Conservation (phyloP, 148 eudicot species). For the Fagopyrum esculentum region DNA sequence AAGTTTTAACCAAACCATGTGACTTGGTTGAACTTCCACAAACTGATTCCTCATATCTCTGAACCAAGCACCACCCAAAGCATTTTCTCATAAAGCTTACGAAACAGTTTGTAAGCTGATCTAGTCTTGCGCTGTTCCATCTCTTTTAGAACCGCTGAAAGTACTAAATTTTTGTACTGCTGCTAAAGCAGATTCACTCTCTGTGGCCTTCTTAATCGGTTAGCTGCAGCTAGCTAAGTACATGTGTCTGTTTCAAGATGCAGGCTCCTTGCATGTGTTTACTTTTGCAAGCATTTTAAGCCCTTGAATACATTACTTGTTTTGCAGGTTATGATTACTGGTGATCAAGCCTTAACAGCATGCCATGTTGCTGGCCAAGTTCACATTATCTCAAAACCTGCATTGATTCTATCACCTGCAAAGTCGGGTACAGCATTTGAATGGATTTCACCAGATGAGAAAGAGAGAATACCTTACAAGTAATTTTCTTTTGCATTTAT, state of each 20-base stretch:
- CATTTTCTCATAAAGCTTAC: no score
- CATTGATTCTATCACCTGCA: conserved; percentile 54
- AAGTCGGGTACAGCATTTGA: conserved; percentile 39
- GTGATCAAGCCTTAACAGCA: conserved; percentile 98
- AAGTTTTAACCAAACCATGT: background rate
- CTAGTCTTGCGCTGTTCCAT: background rate
- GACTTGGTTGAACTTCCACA: background rate
- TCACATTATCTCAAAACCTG: conserved; percentile 73
- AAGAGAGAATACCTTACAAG: conserved; percentile 55
- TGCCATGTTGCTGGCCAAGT: conserved; percentile 98
- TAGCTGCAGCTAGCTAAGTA: background rate
- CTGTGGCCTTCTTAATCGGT: background rate
- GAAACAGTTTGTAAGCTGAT: background rate
- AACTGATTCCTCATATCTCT: background rate
- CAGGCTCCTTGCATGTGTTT: conserved; percentile 5
- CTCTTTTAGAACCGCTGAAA: background rate
- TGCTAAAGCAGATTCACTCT: no score
- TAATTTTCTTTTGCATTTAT: conserved; percentile 21
- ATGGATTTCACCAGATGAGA: conserved; percentile 96
- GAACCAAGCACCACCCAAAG: background rate
- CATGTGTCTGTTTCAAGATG: background rate
- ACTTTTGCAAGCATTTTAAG: background rate
- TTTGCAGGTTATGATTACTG: conserved; percentile 83
- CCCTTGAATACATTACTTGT: background rate
- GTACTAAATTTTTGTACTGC: no score